A percentile compares a stretch with the other conserved stretches of the same genome.
phyloP scores from a whole-genome alignment of 2,329 filamentous ascomycete species.

The Neopestalotiopsis sp. region DNA sequence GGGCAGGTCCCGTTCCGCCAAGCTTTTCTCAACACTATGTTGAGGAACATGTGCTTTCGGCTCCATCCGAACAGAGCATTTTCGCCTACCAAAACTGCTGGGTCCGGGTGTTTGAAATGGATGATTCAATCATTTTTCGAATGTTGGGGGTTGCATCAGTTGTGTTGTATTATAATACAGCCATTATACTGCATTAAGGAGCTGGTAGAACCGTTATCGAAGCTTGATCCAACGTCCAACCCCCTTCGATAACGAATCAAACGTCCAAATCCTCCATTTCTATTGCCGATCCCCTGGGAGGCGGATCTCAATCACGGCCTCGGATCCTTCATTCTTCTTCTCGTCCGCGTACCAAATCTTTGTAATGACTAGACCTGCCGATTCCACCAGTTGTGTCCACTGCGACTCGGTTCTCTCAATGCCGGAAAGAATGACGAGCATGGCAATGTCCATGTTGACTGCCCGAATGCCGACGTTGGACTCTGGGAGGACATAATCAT shows the following conservation, averaged over 20 bases:
- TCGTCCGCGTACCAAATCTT: constrained; percentile 13
- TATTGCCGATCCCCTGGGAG: background rate
- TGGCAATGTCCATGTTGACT: constrained; percentile 8
- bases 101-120: too few species aligned
- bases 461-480: constrained; percentile 4
- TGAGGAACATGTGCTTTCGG: background rate
- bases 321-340: constrained; percentile 10
- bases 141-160: too few species aligned
- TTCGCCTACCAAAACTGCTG: background rate
- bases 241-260: background rate
- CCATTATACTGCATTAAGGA: too few species aligned
- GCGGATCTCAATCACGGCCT: constrained; percentile 13
- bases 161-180: too few species aligned
- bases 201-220: background rate
- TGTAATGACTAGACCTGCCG: background rate
- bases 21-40: background rate
- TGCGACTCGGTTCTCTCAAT: constrained; percentile 7
- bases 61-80: background rate
- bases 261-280: too few species aligned
- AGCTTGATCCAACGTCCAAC: background rate
- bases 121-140: too few species aligned
- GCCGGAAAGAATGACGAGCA: background rate
- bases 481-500: constrained; percentile 11
- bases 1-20: background rate
- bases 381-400: background rate